These are phyloP conservation scores for Globisporangium ultimum DNA, from an alignment of 352 stramenopile species.

Conservation along the genomic window DNA sequence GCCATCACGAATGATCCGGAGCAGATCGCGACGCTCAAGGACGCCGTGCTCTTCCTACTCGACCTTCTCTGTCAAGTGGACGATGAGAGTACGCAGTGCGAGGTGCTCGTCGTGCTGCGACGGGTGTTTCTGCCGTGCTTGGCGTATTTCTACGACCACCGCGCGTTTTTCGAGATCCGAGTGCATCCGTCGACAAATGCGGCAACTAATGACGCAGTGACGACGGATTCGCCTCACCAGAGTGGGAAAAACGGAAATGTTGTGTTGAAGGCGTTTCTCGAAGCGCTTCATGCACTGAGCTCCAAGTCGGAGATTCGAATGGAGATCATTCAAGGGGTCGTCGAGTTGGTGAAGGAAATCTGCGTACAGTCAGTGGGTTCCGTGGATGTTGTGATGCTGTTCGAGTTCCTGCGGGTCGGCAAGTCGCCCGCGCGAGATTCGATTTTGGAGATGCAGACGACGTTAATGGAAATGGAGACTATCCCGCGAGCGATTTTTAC, in stretches of 20 bases:
- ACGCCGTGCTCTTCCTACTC: conserved; percentile 43
- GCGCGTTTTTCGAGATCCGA: conserved; percentile 26
- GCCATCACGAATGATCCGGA: conserved; percentile 19
- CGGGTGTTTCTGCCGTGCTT: conserved; percentile 39
- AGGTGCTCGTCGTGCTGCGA: conserved; percentile 35
- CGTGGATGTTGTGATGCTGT: conserved; percentile 58
- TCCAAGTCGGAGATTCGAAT: conserved; percentile 23
- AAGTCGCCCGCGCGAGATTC: conserved; percentile 33
- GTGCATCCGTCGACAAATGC: neutral
- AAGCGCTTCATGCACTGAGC: conserved; percentile 33
- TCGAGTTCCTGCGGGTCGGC: conserved; percentile 66
- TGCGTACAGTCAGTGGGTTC: conserved; percentile 60
- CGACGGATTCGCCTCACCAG: neutral
- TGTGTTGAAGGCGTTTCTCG: conserved; percentile 52
- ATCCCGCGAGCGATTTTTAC: conserved; percentile 66
- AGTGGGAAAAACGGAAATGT: conserved; percentile 26
- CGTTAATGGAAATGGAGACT: conserved; percentile 48
- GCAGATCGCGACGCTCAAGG: conserved; percentile 31
- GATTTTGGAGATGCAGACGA: conserved; percentile 59
- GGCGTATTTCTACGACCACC: conserved; percentile 32
- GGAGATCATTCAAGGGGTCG: conserved; percentile 29
- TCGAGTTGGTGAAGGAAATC: conserved; percentile 42
- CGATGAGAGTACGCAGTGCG: conserved; percentile 15
- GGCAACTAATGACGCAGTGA: neutral
- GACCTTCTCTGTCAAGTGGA: conserved; percentile 40